Percentiles rank a stretch among this genome's conserved stretches.
phyloP scores from a whole-genome alignment of 2,329 filamentous ascomycete species.

The Hypoxylon sp. region DNA sequence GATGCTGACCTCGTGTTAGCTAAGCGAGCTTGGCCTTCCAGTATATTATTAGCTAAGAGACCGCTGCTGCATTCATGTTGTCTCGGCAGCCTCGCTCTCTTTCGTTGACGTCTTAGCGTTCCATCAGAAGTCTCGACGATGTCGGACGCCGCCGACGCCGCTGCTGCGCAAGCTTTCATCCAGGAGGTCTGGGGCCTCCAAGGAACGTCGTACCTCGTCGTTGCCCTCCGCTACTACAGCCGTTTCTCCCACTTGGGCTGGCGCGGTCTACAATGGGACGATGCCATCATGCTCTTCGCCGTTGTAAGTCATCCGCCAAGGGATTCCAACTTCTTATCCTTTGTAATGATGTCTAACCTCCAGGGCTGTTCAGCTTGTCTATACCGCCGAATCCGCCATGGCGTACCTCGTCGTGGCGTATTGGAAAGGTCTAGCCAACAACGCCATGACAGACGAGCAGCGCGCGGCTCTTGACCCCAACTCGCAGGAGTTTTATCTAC shows the following conservation, averaged over 20 bases:
- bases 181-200: slow-evolving; percentile 41
- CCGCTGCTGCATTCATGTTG: background rate
- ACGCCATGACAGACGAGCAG: slow-evolving; percentile 36
- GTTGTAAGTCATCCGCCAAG: slow-evolving; percentile 26
- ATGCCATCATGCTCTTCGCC: slow-evolving; percentile 36
- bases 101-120: background rate
- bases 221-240: slow-evolving; percentile 37
- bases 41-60: background rate
- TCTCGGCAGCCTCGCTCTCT: background rate
- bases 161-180: slow-evolving; percentile 31
- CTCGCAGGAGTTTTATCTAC: slow-evolving; percentile 31
- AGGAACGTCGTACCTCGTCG: slow-evolving; percentile 35
- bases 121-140: slow-evolving; percentile 10
- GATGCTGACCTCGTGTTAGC: background rate
- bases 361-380: slow-evolving; percentile 25
- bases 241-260: slow-evolving; percentile 32
- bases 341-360: background rate
- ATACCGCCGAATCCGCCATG: slow-evolving; percentile 40
- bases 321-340: background rate
- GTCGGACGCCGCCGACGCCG: too few species aligned
- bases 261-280: slow-evolving; percentile 34
- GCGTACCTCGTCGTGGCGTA: slow-evolving; percentile 38
- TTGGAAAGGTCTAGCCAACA: slow-evolving; percentile 42
- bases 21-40: background rate
- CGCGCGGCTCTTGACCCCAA: slow-evolving; percentile 29